Conservation (phyloP, 495 filamentous ascomycete species). For the Talaromyces thailandensis region DNA sequence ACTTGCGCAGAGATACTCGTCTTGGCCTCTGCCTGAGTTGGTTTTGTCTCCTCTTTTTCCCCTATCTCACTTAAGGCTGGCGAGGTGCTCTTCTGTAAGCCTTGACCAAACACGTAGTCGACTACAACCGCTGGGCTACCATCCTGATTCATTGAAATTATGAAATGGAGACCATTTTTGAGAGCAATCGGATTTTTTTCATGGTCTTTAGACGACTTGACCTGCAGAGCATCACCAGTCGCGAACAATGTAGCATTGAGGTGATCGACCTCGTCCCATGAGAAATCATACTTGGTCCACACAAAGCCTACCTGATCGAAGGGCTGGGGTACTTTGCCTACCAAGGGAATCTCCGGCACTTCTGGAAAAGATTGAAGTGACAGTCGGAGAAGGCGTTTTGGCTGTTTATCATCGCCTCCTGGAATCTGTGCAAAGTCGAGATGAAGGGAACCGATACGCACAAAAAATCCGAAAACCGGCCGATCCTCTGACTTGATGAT, state of each 20-base stretch:
- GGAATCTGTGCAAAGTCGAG: neutral
- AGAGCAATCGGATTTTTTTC: constrained; percentile 14
- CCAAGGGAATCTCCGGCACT: constrained; percentile 18
- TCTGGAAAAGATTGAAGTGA: constrained; percentile 10
- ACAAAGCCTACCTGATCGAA: constrained; percentile 32
- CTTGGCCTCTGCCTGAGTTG: neutral
- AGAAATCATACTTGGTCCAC: constrained; percentile 22
- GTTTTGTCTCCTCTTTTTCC: neutral
- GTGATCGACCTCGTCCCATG: constrained; percentile 9
- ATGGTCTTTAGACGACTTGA: neutral
- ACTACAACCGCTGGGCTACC: constrained; percentile 11
- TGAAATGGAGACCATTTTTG: constrained; percentile 19
- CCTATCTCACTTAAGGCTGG: too few species aligned
- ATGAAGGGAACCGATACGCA: neutral
- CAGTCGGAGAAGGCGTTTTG: constrained; percentile 14
- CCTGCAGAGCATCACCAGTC: constrained; percentile 6
- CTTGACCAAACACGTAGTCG: constrained; percentile 20
- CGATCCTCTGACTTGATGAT: neutral
- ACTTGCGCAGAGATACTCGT: neutral
- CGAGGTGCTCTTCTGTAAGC: neutral
- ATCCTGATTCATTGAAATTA: constrained; percentile 12
- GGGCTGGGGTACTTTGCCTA: constrained; percentile 25
- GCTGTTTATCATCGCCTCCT: neutral
- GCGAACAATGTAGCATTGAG: constrained; percentile 7
- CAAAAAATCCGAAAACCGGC: neutral